These are phyloP conservation scores for Wakefieldia striispora DNA, from an alignment of 768 basidiomycete genomes.

Conservation along the genomic window DNA sequence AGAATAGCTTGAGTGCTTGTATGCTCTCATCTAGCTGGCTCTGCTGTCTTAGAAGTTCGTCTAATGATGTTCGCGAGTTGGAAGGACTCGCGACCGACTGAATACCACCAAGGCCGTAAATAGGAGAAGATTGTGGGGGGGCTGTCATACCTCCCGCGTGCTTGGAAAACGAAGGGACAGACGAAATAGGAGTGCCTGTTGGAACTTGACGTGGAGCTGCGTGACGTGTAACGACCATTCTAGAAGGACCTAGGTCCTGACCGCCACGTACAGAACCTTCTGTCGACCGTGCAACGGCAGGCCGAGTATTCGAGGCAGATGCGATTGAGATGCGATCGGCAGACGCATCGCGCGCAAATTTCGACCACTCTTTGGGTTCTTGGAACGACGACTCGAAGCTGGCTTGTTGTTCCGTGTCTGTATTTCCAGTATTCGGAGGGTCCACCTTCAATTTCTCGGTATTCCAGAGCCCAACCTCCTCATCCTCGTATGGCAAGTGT, in stretches of 20 bases:
- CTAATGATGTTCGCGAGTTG: constrained; percentile 38
- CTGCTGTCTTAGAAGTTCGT: constrained; percentile 58
- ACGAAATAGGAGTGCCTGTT: not conserved
- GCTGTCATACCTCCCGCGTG: not conserved
- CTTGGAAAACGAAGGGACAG: not conserved
- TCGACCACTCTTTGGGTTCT: constrained; percentile 7
- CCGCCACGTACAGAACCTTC: constrained; percentile 6
- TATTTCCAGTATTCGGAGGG: constrained; percentile 2
- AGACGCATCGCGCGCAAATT: constrained; percentile 5
- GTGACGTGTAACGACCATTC: not conserved
- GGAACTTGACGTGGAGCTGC: constrained; percentile 2
- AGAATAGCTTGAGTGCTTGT: constrained; percentile 50
- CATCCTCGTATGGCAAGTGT: constrained; percentile 21
- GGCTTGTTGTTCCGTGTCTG: not conserved
- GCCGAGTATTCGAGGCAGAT: constrained; percentile 9
- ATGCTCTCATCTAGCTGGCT: constrained; percentile 65
- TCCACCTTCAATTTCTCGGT: constrained; percentile 28
- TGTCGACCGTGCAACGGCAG: constrained; percentile 3
- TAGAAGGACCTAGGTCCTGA: constrained; percentile 1
- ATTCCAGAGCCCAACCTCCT: constrained; percentile 34
- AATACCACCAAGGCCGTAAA: constrained; percentile 45
- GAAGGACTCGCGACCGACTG: constrained; percentile 5
- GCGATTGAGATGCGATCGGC: not conserved
- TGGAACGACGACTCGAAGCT: constrained; percentile 6
- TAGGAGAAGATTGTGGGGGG: constrained; percentile 35